These are phyloP conservation scores for Paramecium caudatum DNA, from an alignment of 73 alveolate genomes.

Conservation along the genomic window DNA sequence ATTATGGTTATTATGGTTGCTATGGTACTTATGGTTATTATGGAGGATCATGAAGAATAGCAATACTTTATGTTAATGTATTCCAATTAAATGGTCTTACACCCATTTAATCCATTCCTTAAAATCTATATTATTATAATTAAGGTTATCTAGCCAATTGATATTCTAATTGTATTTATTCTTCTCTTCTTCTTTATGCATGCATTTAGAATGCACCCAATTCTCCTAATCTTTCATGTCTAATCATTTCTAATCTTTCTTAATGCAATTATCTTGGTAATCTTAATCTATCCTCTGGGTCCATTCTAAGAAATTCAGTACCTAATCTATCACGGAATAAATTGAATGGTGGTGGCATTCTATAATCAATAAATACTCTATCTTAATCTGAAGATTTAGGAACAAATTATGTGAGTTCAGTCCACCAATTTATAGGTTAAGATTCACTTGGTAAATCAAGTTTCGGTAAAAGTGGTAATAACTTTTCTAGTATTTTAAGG, in stretches of 20 bases:
- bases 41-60: too few relatives aligned
- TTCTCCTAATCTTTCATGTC: too few relatives aligned
- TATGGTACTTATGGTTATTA: too few relatives aligned
- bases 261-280: background rate
- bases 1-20: slow-evolving; percentile 40
- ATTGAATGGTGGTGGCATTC: slow-evolving; percentile 7
- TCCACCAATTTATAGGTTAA: slow-evolving; percentile 38
- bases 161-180: background rate
- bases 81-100: background rate
- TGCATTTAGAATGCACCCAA: too few relatives aligned
- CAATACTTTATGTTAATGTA: background rate
- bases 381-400: background rate
- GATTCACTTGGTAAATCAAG: slow-evolving; percentile 4
- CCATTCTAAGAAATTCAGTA: slow-evolving; percentile 19
- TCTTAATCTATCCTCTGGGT: background rate
- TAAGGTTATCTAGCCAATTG: too few relatives aligned
- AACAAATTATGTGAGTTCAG: background rate
- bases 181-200: slow-evolving; percentile 5
- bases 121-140: too few relatives aligned
- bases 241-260: background rate
- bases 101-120: too few relatives aligned
- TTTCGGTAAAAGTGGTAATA: background rate
- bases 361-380: too few relatives aligned
- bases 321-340: background rate
- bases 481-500: background rate